Evolutionary conservation across 2,329 filamentous ascomycete genomes (phyloP).

Genomic region (Raffaelea deltoideospora): DNA sequence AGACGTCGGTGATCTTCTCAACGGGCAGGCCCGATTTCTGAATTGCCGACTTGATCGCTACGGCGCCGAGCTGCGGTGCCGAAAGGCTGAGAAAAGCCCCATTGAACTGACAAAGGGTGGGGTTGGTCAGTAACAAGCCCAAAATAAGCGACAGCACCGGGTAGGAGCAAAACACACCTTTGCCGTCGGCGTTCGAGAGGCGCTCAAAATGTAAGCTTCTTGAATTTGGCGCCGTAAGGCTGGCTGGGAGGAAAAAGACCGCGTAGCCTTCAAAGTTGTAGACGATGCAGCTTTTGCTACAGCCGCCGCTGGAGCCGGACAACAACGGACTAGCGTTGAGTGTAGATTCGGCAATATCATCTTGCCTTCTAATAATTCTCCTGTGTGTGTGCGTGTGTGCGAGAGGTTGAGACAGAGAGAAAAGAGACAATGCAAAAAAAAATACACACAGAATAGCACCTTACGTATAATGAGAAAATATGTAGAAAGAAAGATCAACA

Average conservation of each 20-base stretch:
- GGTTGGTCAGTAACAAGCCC: neutral
- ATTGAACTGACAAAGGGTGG: constrained; percentile 56
- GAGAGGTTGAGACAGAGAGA: too few relatives aligned
- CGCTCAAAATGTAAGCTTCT: constrained; percentile 89
- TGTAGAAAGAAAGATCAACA: too few relatives aligned
- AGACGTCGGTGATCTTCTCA: constrained; percentile 76
- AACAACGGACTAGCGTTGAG: constrained; percentile 3
- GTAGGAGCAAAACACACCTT: constrained; percentile 40
- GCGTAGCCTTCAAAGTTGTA: too few relatives aligned
- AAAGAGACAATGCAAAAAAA: too few relatives aligned
- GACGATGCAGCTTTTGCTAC: too few relatives aligned
- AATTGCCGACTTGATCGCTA: constrained; percentile 82
- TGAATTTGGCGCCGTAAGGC: constrained; percentile 42
- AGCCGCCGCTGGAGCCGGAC: constrained; percentile 19
- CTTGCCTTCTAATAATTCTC: too few relatives aligned
- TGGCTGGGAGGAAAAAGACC: constrained; percentile 28
- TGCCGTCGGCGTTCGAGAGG: constrained; percentile 73
- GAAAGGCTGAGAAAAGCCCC: constrained; percentile 72
- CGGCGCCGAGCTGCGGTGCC: constrained; percentile 76
- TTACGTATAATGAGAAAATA: too few relatives aligned
- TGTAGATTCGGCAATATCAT: too few relatives aligned
- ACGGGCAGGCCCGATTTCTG: constrained; percentile 71
- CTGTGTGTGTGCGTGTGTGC: too few relatives aligned
- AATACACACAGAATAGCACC: too few relatives aligned
- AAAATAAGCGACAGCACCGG: neutral